Evolutionary conservation across 495 filamentous ascomycete genomes (phyloP).

Genomic region (Ramalina peruviana): DNA sequence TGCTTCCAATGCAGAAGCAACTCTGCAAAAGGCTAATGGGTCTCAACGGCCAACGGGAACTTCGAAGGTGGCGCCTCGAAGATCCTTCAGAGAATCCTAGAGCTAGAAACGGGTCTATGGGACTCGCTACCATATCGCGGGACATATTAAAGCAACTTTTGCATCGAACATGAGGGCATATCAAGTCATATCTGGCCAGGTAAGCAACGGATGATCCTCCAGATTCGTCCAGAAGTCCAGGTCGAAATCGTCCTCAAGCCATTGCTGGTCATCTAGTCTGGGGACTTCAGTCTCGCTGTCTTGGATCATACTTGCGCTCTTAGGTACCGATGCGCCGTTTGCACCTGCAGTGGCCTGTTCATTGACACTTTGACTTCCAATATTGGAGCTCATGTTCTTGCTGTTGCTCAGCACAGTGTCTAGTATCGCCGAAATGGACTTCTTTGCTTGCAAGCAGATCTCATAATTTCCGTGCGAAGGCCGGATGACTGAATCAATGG

Average conservation of each 20-base stretch:
- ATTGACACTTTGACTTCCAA: no score
- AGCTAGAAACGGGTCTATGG: no score
- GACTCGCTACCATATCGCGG: no score
- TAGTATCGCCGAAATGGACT: slow-evolving; percentile 29
- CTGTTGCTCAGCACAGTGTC: slow-evolving; percentile 21
- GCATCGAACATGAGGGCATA: no score
- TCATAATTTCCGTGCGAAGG: slow-evolving; percentile 41
- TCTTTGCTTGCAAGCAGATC: slow-evolving; percentile 35
- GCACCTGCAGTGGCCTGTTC: not conserved
- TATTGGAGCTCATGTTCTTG: no score
- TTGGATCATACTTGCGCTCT: not conserved
- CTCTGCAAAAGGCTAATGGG: no score
- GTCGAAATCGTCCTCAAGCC: not conserved
- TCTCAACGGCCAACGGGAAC: no score
- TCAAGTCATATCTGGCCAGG: not conserved
- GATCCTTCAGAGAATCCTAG: no score
- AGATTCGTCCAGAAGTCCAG: slow-evolving; percentile 1
- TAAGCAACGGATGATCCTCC: not conserved
- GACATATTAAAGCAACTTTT: no score
- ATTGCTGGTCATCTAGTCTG: not conserved
- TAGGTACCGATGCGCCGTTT: not conserved
- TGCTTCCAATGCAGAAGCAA: no score
- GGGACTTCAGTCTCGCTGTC: not conserved
- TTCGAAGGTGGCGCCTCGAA: no score
- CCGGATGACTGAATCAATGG: slow-evolving; percentile 35